phyloP scores from a whole-genome alignment of 192 early-diverging fungal genomes.

The Anaeromyces robustus region DNA sequence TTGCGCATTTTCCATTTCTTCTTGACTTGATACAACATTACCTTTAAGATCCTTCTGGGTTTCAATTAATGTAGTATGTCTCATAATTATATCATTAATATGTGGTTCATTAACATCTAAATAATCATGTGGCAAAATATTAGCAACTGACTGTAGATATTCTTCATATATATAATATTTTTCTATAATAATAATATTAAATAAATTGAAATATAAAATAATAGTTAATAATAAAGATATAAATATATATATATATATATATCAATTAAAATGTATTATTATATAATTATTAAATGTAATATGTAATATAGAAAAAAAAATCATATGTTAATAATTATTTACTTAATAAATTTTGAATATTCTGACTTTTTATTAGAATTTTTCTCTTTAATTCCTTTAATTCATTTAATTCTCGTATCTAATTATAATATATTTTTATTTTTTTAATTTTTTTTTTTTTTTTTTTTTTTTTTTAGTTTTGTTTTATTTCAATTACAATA shows the following conservation, averaged over 20 bases:
- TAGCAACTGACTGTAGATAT: constrained; percentile 39
- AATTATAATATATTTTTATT: too few species aligned
- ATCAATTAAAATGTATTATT: too few species aligned
- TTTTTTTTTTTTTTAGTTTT: too few species aligned
- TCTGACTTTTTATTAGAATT: constrained; percentile 20
- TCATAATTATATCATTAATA: constrained; percentile 43
- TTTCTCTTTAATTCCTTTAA: constrained; percentile 19
- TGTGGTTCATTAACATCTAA: constrained; percentile 45
- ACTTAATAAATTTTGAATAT: constrained; percentile 30
- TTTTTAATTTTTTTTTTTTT: too few species aligned
- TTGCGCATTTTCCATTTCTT: constrained; percentile 6
- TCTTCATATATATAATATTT: constrained; percentile 34
- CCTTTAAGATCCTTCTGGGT: constrained; percentile 33
- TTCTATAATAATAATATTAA: too few species aligned
- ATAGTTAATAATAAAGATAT: constrained; percentile 4
- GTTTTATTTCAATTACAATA: too few species aligned
- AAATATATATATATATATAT: not conserved
- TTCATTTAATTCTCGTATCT: constrained; percentile 29
- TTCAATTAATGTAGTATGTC: constrained; percentile 41
- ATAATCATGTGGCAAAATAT: constrained; percentile 37
- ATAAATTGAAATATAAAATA: too few species aligned
- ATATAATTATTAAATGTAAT: too few species aligned
- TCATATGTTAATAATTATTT: not conserved
- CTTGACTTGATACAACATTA: constrained; percentile 32
- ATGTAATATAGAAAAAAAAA: not conserved